Conservation (phyloP, 2,329 filamentous ascomycete genomes). For the Stemphylium vesicarium region DNA sequence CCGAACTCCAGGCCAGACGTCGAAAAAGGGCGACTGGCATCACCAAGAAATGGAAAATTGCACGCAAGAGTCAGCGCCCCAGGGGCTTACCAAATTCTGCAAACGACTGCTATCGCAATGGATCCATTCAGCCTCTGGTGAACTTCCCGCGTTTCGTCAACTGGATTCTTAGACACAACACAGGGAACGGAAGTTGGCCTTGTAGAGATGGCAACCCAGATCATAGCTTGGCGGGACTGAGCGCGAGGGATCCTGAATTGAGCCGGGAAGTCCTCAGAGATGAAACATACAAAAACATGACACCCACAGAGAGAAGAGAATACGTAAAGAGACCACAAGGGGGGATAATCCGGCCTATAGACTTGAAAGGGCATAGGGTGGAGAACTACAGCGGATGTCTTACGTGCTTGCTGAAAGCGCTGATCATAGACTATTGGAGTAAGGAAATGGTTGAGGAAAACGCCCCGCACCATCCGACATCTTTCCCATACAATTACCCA, state of each 20-base stretch:
- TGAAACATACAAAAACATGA: neutral
- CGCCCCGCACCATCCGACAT: neutral
- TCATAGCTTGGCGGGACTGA: neutral
- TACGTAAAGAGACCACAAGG: neutral
- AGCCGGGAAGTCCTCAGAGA: neutral
- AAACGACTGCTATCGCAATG: constrained; percentile 10
- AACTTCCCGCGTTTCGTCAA: constrained; percentile 15
- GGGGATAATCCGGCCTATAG: neutral
- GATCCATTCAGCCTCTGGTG: constrained; percentile 5
- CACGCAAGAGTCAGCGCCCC: neutral
- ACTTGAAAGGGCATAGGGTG: neutral
- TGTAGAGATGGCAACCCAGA: constrained; percentile 1
- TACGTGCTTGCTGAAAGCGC: constrained; percentile 9
- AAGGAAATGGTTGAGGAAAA: neutral
- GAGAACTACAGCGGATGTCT: constrained; percentile 6
- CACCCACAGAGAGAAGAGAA: neutral
- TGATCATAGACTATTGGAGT: constrained; percentile 8
- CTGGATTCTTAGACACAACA: constrained; percentile 9
- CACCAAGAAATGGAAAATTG: neutral
- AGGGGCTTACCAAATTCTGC: constrained; percentile 2
- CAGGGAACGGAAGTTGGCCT: neutral
- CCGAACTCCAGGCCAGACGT: too few relatives aligned
- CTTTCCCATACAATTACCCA: neutral
- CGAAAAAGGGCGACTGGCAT: too few relatives aligned
- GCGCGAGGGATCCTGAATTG: neutral